Evolutionary conservation across 164 flowering plant genomes (phyloP).

Genomic region (Magnolia changhungtana): DNA sequence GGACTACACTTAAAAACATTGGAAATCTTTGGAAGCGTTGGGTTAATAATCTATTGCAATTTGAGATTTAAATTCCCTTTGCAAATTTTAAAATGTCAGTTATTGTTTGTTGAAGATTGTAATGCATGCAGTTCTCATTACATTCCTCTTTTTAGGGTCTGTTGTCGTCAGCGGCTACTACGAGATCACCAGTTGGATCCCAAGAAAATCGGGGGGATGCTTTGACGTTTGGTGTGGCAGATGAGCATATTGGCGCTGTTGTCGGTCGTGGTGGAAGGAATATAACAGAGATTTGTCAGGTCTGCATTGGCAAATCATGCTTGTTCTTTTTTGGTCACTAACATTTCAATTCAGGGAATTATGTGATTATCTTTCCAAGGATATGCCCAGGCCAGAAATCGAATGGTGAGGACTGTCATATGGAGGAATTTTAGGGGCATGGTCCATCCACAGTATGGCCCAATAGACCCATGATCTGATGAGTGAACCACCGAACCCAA

Average conservation of each 20-base stretch:
- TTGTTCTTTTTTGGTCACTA: background rate
- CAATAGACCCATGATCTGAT: no score
- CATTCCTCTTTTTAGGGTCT: slow-evolving; percentile 4
- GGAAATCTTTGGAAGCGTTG: background rate
- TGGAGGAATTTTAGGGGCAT: background rate
- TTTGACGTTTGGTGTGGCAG: slow-evolving; percentile 82
- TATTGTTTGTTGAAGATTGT: background rate
- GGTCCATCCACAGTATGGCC: background rate
- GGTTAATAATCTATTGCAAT: background rate
- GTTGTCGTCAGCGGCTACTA: slow-evolving; percentile 14
- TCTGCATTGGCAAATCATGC: slow-evolving; percentile 12
- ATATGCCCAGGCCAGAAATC: background rate
- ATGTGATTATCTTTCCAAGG: background rate
- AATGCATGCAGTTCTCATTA: background rate
- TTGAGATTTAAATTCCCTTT: background rate
- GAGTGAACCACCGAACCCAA: no score
- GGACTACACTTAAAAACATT: background rate
- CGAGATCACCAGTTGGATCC: slow-evolving; percentile 10
- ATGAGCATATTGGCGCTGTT: slow-evolving; percentile 88
- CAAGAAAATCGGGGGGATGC: slow-evolving; percentile 74
- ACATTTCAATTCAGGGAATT: background rate
- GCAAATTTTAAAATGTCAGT: background rate
- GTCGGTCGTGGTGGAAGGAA: slow-evolving; percentile 96
- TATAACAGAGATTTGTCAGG: slow-evolving; percentile 88
- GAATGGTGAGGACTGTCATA: background rate